Percentiles rank a stretch among this genome's conserved stretches.
Conservation (phyloP, 1,139 yeast genomes). For the Candida dubliniensis region DNA sequence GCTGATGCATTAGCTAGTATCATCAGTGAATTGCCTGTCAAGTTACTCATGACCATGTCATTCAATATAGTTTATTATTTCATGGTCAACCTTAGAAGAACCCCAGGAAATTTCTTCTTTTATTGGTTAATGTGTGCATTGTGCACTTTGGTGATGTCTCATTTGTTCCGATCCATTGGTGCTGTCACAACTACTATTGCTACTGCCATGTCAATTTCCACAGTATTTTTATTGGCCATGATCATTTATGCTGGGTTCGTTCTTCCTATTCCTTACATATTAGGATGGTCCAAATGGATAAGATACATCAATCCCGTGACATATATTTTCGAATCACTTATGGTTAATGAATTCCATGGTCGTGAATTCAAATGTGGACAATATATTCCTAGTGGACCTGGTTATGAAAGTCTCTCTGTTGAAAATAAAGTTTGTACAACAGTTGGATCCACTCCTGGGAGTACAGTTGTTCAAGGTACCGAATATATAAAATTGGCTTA, state of each 20-base stretch:
- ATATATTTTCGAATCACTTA: constrained; percentile 56
- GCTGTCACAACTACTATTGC: constrained; percentile 53
- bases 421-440: constrained; percentile 53
- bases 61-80: constrained; percentile 55
- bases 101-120: constrained; percentile 59
- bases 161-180: constrained; percentile 61
- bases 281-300: constrained; percentile 66
- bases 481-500: constrained; percentile 48
- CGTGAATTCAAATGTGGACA: constrained; percentile 48
- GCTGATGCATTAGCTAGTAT: constrained; percentile 63
- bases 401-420: constrained; percentile 27
- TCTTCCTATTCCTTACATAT: constrained; percentile 56
- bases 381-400: constrained; percentile 46
- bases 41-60: constrained; percentile 42
- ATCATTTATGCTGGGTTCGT: constrained; percentile 61
- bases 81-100: constrained; percentile 54
- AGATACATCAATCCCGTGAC: constrained; percentile 57
- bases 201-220: constrained; percentile 62
- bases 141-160: constrained; percentile 53
- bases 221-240: constrained; percentile 51
- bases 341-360: constrained; percentile 55
- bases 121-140: constrained; percentile 46
- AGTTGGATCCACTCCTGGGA: constrained; percentile 66
- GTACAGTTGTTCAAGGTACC: constrained; percentile 54
- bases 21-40: constrained; percentile 58